These are phyloP conservation scores for Haplographium delicatum DNA, from an alignment of 495 filamentous ascomycete genomes.

Conservation along the genomic window DNA sequence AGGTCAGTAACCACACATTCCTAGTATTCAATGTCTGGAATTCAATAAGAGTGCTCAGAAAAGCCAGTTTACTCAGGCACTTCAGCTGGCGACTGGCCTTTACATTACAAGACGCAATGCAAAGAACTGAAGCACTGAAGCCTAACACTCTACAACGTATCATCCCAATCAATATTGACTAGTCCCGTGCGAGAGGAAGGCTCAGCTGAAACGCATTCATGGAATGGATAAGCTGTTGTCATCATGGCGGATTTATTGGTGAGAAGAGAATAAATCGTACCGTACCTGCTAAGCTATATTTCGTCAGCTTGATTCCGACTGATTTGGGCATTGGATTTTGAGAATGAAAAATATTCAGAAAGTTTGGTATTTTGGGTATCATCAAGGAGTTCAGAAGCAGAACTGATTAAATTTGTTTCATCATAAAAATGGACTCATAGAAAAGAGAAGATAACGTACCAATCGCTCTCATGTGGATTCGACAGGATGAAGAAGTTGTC, in stretches of 20 bases:
- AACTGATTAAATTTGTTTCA: conserved; percentile 81
- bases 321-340: conserved; percentile 20
- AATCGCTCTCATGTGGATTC: no score
- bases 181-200: conserved; percentile 77
- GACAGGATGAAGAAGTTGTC: neutral
- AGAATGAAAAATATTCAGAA: conserved; percentile 35
- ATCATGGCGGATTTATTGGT: conserved; percentile 62
- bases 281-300: conserved; percentile 14
- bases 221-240: conserved; percentile 99
- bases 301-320: conserved; percentile 8
- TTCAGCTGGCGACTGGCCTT: conserved; percentile 24
- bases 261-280: conserved; percentile 7
- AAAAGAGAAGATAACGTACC: neutral
- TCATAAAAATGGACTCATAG: conserved; percentile 45
- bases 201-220: conserved; percentile 71
- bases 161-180: conserved; percentile 50
- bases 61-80: conserved; percentile 33
- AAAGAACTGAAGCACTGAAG: conserved; percentile 27
- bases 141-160: conserved; percentile 83
- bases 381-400: conserved; percentile 88
- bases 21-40: neutral
- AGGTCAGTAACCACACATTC: neutral
- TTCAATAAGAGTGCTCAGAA: conserved; percentile 28
- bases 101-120: conserved; percentile 28
- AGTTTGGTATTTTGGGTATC: conserved; percentile 77